A percentile compares a stretch with the other conserved stretches of the same genome.
These are phyloP conservation scores for Paramyrothecium sp. DNA, from an alignment of 2,329 filamentous ascomycete genomes.

Conservation along the genomic window DNA sequence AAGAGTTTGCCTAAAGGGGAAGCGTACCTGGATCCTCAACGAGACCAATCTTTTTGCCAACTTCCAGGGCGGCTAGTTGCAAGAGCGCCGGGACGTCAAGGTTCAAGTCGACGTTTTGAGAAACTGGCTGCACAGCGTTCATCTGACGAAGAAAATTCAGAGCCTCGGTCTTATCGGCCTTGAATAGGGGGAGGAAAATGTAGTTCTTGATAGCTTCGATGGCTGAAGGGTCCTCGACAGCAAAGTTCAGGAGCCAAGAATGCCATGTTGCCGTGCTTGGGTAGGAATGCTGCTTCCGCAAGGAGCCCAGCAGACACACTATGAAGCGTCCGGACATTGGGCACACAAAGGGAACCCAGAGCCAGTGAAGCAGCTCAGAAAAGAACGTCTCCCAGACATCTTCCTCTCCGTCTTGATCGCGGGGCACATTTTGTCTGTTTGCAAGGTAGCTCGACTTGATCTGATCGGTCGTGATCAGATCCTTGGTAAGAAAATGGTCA, in stretches of 20 bases:
- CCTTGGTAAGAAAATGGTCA: slow-evolving; percentile 64
- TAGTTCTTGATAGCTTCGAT: slow-evolving; percentile 65
- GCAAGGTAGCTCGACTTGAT: slow-evolving; percentile 41
- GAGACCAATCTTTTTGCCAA: slow-evolving; percentile 67
- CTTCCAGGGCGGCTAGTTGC: slow-evolving; percentile 66
- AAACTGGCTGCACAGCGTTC: slow-evolving; percentile 48
- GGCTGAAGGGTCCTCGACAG: slow-evolving; percentile 47
- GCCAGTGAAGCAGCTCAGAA: slow-evolving; percentile 51
- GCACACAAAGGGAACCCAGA: slow-evolving; percentile 55
- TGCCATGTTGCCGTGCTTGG: slow-evolving; percentile 46
- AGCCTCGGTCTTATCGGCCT: slow-evolving; percentile 51
- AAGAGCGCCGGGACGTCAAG: slow-evolving; percentile 56
- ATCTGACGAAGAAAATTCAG: slow-evolving; percentile 57
- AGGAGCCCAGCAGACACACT: slow-evolving; percentile 52
- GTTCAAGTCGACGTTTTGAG: slow-evolving; percentile 40
- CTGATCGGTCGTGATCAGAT: slow-evolving; percentile 48
- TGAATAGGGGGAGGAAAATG: slow-evolving; percentile 62
- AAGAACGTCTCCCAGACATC: slow-evolving; percentile 51
- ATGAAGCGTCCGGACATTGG: slow-evolving; percentile 61
- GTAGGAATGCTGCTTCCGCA: slow-evolving; percentile 32
- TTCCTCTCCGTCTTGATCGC: slow-evolving; percentile 7
- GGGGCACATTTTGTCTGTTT: slow-evolving; percentile 25
- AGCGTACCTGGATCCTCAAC: slow-evolving; percentile 63
- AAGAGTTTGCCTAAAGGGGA: background rate
- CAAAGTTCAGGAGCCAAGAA: slow-evolving; percentile 51